phyloP scores from a whole-genome alignment of 2,329 filamentous ascomycete genomes.

The Pochonia chlamydosporia region DNA sequence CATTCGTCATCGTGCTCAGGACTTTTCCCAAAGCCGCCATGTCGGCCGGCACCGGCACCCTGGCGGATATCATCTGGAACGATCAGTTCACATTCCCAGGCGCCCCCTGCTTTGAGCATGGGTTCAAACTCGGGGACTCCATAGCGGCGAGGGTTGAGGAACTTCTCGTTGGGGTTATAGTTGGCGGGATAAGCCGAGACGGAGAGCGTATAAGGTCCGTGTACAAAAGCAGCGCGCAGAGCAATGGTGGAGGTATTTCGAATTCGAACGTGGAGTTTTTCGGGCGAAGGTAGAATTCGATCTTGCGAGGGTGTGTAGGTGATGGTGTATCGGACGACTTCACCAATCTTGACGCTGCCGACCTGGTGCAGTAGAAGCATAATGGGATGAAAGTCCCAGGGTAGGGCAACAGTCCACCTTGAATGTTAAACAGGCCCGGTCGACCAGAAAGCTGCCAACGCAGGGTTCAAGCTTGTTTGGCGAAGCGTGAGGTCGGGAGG shows the following conservation, averaged over 20 bases:
- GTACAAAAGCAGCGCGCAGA: slow-evolving; percentile 88
- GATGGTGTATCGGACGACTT: slow-evolving; percentile 85
- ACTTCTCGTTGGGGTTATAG: slow-evolving; percentile 78
- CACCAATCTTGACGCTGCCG: slow-evolving; percentile 88
- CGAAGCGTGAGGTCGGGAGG: neutral
- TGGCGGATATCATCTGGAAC: slow-evolving; percentile 75
- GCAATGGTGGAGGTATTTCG: slow-evolving; percentile 90
- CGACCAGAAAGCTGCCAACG: neutral
- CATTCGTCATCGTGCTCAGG: slow-evolving; percentile 45
- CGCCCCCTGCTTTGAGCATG: slow-evolving; percentile 88
- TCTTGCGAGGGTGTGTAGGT: slow-evolving; percentile 88
- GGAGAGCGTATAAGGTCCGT: slow-evolving; percentile 89
- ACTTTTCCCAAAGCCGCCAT: slow-evolving; percentile 40
- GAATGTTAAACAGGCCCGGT: neutral
- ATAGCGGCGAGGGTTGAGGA: slow-evolving; percentile 61
- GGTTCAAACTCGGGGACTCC: slow-evolving; percentile 90
- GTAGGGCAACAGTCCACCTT: neutral
- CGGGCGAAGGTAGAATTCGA: slow-evolving; percentile 81
- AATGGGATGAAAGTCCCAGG: neutral
- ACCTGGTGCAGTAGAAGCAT: slow-evolving; percentile 92
- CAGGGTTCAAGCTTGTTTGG: neutral
- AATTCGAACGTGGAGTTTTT: slow-evolving; percentile 76
- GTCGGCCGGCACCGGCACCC: slow-evolving; percentile 45
- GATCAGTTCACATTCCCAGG: slow-evolving; percentile 72
- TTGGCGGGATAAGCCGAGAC: slow-evolving; percentile 77